phyloP scores from a whole-genome alignment of 2,329 filamentous ascomycete species.

The Alternaria gaisen region DNA sequence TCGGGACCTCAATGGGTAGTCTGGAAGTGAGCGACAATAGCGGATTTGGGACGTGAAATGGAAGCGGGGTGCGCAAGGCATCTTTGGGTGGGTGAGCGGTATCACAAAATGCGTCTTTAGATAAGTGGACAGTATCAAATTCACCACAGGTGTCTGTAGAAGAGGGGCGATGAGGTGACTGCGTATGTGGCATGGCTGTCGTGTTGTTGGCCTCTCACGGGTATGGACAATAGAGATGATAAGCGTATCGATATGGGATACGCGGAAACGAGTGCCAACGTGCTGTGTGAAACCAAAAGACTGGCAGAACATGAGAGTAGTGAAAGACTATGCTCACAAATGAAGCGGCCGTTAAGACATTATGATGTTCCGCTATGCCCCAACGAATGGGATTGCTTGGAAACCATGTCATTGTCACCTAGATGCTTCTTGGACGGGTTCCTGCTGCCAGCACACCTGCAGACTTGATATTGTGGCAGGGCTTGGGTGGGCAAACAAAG shows the following conservation, averaged over 20 bases:
- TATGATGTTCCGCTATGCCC: constrained; percentile 36
- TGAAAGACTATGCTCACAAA: constrained; percentile 32
- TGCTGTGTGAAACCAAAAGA: constrained; percentile 39
- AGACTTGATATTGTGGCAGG: constrained; percentile 35
- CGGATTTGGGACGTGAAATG: constrained; percentile 25
- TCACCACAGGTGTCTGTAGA: constrained; percentile 31
- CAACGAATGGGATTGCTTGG: constrained; percentile 33
- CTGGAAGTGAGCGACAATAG: constrained; percentile 23
- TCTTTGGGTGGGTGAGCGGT: constrained; percentile 26
- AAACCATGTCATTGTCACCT: constrained; percentile 43
- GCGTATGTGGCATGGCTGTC: constrained; percentile 43
- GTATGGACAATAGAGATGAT: constrained; percentile 16
- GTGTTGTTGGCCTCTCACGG: constrained; percentile 37
- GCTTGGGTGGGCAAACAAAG: constrained; percentile 42
- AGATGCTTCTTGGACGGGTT: constrained; percentile 27
- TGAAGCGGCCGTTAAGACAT: constrained; percentile 47
- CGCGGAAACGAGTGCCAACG: constrained; percentile 39
- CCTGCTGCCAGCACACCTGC: constrained; percentile 47
- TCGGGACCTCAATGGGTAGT: constrained; percentile 18
- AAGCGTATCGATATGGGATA: constrained; percentile 30
- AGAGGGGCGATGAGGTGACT: constrained; percentile 36
- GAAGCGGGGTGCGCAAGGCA: constrained; percentile 27
- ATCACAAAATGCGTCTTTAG: constrained; percentile 30
- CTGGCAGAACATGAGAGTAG: constrained; percentile 30
- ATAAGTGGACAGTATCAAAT: constrained; percentile 25